These are phyloP conservation scores for Senna siamea DNA, from an alignment of 306 rosid species.

Conservation along the genomic window DNA sequence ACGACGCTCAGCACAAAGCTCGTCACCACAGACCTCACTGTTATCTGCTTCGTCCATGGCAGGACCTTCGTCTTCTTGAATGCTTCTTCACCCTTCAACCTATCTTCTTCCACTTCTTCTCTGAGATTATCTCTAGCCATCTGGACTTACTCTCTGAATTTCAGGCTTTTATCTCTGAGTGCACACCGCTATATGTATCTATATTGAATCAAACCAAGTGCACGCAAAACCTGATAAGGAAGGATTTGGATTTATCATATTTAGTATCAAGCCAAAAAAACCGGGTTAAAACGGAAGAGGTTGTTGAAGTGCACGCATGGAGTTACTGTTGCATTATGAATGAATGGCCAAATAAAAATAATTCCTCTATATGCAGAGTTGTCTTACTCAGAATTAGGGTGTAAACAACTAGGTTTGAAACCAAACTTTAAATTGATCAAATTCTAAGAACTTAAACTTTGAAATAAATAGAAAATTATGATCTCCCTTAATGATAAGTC, in stretches of 20 bases:
- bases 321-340: too few relatives aligned
- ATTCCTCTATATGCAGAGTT: neutral
- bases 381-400: neutral
- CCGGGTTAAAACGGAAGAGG: too few relatives aligned
- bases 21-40: constrained; percentile 57
- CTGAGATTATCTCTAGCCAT: neutral
- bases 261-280: too few relatives aligned
- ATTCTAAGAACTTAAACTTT: too few relatives aligned
- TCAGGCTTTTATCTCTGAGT: neutral
- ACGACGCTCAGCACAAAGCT: constrained; percentile 56
- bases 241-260: too few relatives aligned
- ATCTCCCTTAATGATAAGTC: too few relatives aligned
- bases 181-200: too few relatives aligned
- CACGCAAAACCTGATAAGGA: too few relatives aligned
- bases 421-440: too few relatives aligned
- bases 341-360: neutral
- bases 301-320: too few relatives aligned
- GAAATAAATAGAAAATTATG: too few relatives aligned
- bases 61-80: constrained; percentile 49
- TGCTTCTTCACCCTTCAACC: constrained; percentile 54
- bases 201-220: neutral
- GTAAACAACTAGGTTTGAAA: too few relatives aligned
- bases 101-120: neutral
- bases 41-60: constrained; percentile 66
- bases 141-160: neutral